Evolutionary conservation across 768 basidiomycete genomes (phyloP).

Genomic region (Tephrocybe rancida): DNA sequence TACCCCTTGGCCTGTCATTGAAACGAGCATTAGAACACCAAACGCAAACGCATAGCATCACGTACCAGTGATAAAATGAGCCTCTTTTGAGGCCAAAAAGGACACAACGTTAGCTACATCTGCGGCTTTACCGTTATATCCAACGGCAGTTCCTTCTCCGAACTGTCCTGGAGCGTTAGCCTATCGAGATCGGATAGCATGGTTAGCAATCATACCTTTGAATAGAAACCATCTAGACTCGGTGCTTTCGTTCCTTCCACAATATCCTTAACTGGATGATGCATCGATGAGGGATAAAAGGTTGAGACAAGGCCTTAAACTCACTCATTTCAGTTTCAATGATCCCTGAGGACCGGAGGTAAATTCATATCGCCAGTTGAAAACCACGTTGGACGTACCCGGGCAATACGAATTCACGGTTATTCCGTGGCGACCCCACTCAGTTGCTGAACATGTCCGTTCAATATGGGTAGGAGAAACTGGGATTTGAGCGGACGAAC

Average conservation of each 20-base stretch:
- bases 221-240: slow-evolving; percentile 2
- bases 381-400: slow-evolving; percentile 6
- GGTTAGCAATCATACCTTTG: neutral
- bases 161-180: neutral
- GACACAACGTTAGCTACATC: slow-evolving; percentile 39
- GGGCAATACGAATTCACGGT: slow-evolving; percentile 27
- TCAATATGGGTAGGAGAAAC: neutral
- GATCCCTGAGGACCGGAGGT: slow-evolving; percentile 9
- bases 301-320: neutral
- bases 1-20: slow-evolving; percentile 21
- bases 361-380: neutral
- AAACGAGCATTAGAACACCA: neutral
- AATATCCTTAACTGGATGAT: slow-evolving; percentile 12
- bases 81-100: slow-evolving; percentile 36
- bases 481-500: slow-evolving; percentile 10
- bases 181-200: neutral
- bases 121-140: slow-evolving; percentile 24
- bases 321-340: slow-evolving; percentile 21
- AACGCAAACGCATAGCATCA: neutral
- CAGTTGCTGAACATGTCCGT: slow-evolving; percentile 11
- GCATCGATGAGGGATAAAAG: neutral
- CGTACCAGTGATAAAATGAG: slow-evolving; percentile 35
- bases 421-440: slow-evolving; percentile 21
- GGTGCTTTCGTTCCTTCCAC: neutral
- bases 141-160: slow-evolving; percentile 6